Conservation (phyloP, 306 rosid genomes). For the Acacia melanoxylon region DNA sequence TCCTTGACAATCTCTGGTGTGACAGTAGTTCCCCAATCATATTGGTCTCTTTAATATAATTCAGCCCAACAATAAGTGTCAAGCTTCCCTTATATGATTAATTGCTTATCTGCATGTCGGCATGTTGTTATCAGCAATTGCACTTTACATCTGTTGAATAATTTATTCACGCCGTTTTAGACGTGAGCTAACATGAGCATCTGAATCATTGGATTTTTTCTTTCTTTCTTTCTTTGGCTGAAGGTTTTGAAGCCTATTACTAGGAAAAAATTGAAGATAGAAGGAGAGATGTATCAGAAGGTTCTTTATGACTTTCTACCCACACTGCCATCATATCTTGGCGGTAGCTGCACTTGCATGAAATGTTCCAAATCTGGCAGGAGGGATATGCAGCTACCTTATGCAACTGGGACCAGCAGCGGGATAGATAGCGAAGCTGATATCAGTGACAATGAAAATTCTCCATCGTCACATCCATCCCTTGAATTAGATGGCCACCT, state of each 20-base stretch:
- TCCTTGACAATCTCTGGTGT: background rate
- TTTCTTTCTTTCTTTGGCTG: background rate
- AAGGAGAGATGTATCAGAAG: constrained; percentile 61
- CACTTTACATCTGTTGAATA: background rate
- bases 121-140: background rate
- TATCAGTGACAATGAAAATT: constrained; percentile 34
- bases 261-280: constrained; percentile 73
- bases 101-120: background rate
- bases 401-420: constrained; percentile 37
- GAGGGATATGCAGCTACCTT: constrained; percentile 32
- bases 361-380: constrained; percentile 56
- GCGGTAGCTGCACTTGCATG: constrained; percentile 74
- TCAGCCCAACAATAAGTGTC: background rate
- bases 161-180: background rate
- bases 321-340: constrained; percentile 68
- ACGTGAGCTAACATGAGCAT: constrained; percentile 25
- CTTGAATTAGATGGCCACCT: constrained; percentile 35
- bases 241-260: constrained; percentile 77
- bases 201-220: constrained; percentile 52
- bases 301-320: constrained; percentile 59
- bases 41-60: background rate
- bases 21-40: background rate
- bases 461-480: constrained; percentile 29
- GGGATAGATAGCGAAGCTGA: constrained; percentile 29
- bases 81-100: background rate